Conservation (phyloP, 331 rosid species). For the Stylosanthes scabra region DNA sequence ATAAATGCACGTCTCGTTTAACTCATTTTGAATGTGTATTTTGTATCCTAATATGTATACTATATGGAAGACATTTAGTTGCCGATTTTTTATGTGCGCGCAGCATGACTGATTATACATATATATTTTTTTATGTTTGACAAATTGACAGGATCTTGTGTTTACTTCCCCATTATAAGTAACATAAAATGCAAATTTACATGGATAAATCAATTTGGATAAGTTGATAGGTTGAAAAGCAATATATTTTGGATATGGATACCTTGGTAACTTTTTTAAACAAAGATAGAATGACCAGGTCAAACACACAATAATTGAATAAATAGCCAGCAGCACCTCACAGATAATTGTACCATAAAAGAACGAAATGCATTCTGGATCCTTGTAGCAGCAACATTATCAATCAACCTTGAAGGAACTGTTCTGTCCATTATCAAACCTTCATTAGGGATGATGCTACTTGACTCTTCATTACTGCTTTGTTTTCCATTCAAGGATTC, state of each 20-base stretch:
- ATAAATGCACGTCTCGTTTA: no score
- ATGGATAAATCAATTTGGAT: background rate
- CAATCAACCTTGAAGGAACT: conserved; percentile 48
- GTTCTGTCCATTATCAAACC: conserved; percentile 30
- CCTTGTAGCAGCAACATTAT: conserved; percentile 67
- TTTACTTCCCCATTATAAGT: background rate
- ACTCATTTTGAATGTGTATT: no score
- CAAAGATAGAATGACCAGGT: no score
- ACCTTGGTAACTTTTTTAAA: no score
- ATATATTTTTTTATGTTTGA: background rate
- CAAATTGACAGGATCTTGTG: background rate
- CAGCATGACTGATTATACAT: no score
- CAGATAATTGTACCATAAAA: conserved; percentile 58
- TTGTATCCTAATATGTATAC: no score
- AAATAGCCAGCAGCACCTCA: conserved; percentile 1
- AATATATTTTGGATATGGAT: no score
- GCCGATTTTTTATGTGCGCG: no score
- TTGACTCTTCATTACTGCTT: conserved; percentile 41
- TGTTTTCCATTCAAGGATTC: conserved; percentile 34
- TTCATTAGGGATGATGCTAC: conserved; percentile 36
- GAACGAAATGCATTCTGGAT: conserved; percentile 83
- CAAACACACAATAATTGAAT: background rate
- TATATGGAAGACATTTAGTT: no score
- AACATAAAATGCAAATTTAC: background rate
- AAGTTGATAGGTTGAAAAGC: no score